phyloP scores from a whole-genome alignment of 352 stramenopile species.

The Globisporangium polare region DNA sequence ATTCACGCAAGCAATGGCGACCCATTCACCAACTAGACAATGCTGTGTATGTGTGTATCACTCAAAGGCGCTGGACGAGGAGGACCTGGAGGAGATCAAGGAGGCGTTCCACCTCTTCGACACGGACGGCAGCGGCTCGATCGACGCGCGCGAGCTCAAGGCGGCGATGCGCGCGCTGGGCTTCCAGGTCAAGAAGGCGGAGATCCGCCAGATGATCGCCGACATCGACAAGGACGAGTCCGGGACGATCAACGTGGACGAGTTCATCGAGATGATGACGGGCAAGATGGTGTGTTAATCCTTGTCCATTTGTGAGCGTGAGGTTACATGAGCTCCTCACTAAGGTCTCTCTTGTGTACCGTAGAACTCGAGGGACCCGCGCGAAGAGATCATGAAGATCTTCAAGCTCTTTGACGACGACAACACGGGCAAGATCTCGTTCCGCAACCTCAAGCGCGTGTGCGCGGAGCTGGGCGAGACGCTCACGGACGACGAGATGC shows the following conservation, averaged over 20 bases:
- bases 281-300: constrained; percentile 79
- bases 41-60: too few relatives aligned
- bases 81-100: constrained; percentile 92
- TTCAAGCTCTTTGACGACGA: constrained; percentile 96
- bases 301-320: background rate
- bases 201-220: constrained; percentile 91
- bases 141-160: constrained; percentile 93
- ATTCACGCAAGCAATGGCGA: too few relatives aligned
- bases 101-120: constrained; percentile 95
- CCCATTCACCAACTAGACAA: too few relatives aligned
- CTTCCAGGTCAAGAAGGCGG: constrained; percentile 92
- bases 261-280: constrained; percentile 95
- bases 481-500: constrained; percentile 76
- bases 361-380: constrained; percentile 81
- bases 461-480: constrained; percentile 79
- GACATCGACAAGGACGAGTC: constrained; percentile 95
- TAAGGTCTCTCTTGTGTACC: background rate
- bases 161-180: constrained; percentile 92
- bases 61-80: constrained; percentile 79
- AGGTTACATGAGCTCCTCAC: background rate
- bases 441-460: constrained; percentile 93
- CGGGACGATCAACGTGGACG: constrained; percentile 85
- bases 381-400: constrained; percentile 93
- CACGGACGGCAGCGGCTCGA: constrained; percentile 86
- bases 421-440: constrained; percentile 93